Conservation (phyloP, 805 yeast species). For the Lipomyces kockii region DNA sequence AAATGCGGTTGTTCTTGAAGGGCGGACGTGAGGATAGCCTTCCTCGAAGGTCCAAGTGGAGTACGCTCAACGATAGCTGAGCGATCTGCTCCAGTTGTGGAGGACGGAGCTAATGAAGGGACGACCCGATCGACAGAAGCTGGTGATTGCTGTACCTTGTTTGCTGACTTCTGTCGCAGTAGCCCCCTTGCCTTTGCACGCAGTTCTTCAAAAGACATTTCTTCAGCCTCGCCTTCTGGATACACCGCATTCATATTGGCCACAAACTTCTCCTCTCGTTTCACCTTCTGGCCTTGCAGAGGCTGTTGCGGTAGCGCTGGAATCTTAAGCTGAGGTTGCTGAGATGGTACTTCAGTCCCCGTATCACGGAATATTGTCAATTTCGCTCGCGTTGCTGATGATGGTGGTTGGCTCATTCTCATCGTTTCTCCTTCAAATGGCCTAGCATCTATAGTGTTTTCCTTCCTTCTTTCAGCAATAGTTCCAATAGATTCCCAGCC, state of each 20-base stretch:
- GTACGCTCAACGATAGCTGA: not conserved
- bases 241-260: constrained; percentile 36
- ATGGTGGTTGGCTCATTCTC: constrained; percentile 32
- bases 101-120: not conserved
- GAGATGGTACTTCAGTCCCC: constrained; percentile 11
- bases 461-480: constrained; percentile 60
- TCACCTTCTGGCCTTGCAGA: constrained; percentile 18
- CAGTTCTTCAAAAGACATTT: constrained; percentile 67
- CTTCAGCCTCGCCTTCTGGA: constrained; percentile 49
- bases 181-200: constrained; percentile 56
- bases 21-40: not conserved
- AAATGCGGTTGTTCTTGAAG: not conserved
- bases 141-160: not conserved
- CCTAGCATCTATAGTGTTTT: constrained; percentile 59
- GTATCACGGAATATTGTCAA: constrained; percentile 35
- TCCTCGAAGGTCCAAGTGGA: not conserved
- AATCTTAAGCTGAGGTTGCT: constrained; percentile 24
- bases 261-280: constrained; percentile 37
- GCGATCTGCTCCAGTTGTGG: not conserved
- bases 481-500: constrained; percentile 58
- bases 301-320: constrained; percentile 10
- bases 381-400: constrained; percentile 26
- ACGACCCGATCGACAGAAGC: not conserved
- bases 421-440: constrained; percentile 67
- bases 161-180: constrained; percentile 11